Evolutionary conservation across 108 stramenopile species (phyloP), one percentile per base, ranked within the genome.

Genomic region (Aurantiochytrium sp.): DNA sequence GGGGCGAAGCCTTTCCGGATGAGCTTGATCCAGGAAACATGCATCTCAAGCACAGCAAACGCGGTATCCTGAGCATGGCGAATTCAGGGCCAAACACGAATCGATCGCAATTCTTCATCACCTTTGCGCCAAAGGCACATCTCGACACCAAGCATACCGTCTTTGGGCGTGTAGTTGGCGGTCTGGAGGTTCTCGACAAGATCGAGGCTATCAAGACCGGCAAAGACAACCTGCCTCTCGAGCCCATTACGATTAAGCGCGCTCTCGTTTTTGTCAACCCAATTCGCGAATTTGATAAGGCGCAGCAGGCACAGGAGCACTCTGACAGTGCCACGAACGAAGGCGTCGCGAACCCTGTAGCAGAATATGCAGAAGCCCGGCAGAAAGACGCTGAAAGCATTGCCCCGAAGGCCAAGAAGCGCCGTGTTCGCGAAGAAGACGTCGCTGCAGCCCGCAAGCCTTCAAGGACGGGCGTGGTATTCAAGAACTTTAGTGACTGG

Each of bases 71-170:
- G 44, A 92, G 92, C 71, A 98, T 98, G 98, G 98, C 98, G 16
- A 99, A 99, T 91, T 91, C 95, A 0, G 99, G 99, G 0, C 95
- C 95, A 1, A 89, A 95, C 44, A 98, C 97, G 16, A 98, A 97
- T 89, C 89, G 92, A 0, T 90, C 89, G 83, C 99, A 99, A 93
- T 99, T 99, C 90, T 99, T 97, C 93, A 93, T 99, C 43, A 99
- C 98, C 4, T 97, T 96, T 90, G 93, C 93, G 60, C 89, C 94
- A 16, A 95, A 95, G 76, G 89, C 92, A 18, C 98, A 99, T 92
- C 94, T 99, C 71, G 97, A 99, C 92, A 94, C 95, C 19, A 98
- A 98, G 91, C 99, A 99, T 92, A 93, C 94, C 18, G 96, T 99
- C 0, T 99, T 99, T 94, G 99, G 97, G 5, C 89, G 92, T 71